These are phyloP conservation scores for Tuber brumale DNA, from an alignment of 495 filamentous ascomycete species.

Conservation along the genomic window DNA sequence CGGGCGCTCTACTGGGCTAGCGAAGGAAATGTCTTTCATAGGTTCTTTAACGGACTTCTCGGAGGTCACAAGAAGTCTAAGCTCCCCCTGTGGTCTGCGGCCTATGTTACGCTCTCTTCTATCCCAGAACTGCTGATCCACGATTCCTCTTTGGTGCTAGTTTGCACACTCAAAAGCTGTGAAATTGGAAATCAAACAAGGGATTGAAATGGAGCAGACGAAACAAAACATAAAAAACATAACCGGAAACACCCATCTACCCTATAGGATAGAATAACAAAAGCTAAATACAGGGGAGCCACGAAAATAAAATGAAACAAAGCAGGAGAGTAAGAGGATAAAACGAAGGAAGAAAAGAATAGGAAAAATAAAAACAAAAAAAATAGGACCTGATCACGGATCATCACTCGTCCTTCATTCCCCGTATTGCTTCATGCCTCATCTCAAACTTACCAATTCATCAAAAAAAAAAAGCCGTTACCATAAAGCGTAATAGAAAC, in stretches of 20 bases:
- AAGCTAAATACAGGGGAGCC: not conserved
- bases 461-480: not conserved
- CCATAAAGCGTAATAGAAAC: not conserved
- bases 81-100: not conserved
- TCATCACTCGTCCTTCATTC: not conserved
- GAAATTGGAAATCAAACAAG: not conserved
- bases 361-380: not conserved
- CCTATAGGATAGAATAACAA: not conserved
- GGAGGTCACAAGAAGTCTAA: not conserved
- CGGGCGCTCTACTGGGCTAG: not conserved
- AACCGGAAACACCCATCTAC: not conserved
- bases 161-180: not conserved
- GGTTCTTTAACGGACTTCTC: not conserved
- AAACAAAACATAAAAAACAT: not conserved
- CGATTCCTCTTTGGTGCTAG: not conserved
- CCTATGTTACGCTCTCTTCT: not conserved
- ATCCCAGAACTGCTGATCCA: not conserved
- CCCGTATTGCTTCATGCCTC: not conserved
- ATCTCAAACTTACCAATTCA: not conserved
- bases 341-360: not conserved
- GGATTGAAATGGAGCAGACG: not conserved
- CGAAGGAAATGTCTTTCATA: not conserved
- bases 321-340: not conserved
- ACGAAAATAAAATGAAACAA: not conserved
- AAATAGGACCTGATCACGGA: not conserved